phyloP scores from a whole-genome alignment of 2,329 filamentous ascomycete species.

The Fusarium sublunatum region DNA sequence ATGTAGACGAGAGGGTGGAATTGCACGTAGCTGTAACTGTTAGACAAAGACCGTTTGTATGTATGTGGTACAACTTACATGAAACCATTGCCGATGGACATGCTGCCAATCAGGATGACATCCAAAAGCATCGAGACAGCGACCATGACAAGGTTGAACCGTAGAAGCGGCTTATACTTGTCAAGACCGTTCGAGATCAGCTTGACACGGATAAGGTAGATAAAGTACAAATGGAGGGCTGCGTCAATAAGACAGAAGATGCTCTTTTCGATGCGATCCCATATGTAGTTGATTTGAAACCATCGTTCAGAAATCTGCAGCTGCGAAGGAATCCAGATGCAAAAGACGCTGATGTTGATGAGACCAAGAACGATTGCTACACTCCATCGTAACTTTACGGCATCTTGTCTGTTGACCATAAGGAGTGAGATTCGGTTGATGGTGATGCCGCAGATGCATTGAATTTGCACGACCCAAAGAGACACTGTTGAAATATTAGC shows the following conservation, averaged over 20 bases:
- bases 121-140: conserved; percentile 43
- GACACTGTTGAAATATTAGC: conserved; percentile 26
- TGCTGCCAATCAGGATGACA: conserved; percentile 41
- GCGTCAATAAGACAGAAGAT: conserved; percentile 32
- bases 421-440: conserved; percentile 40
- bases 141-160: conserved; percentile 46
- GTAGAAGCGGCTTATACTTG: conserved; percentile 60
- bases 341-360: conserved; percentile 40
- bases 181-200: conserved; percentile 55
- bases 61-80: conserved; percentile 21
- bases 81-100: conserved; percentile 41
- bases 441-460: conserved; percentile 41
- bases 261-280: conserved; percentile 36
- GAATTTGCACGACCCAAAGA: conserved; percentile 38
- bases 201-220: conserved; percentile 60
- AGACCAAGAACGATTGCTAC: conserved; percentile 15
- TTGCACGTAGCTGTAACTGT: conserved; percentile 35
- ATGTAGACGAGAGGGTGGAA: conserved; percentile 45
- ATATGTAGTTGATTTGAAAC: conserved; percentile 29
- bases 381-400: conserved; percentile 24
- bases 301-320: conserved; percentile 29
- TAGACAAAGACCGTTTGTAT: background rate
- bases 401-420: conserved; percentile 27
- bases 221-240: conserved; percentile 50
- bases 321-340: conserved; percentile 34